phyloP scores from a whole-genome alignment of 371 early-diverging fungal species.

The Mucor irregularis region DNA sequence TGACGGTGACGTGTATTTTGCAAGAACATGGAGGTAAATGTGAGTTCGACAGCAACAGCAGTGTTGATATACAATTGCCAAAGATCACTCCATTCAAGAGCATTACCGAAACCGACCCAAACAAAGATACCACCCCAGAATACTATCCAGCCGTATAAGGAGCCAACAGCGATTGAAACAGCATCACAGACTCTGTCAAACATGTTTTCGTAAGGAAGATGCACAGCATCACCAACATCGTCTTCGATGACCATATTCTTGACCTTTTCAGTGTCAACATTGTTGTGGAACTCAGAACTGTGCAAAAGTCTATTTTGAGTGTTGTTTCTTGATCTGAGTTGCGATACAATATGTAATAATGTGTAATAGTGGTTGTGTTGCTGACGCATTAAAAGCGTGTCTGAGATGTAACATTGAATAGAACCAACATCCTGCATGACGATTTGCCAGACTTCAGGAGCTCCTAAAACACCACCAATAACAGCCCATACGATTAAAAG shows the following conservation, averaged over 20 bases:
- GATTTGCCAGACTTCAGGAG: conserved; percentile 26
- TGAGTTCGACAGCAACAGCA: conserved; percentile 23
- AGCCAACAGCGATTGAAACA: conserved; percentile 15
- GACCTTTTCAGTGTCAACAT: neutral
- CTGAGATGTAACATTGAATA: conserved; percentile 27
- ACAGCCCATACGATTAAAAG: conserved; percentile 18
- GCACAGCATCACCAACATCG: conserved; percentile 11
- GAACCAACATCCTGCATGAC: conserved; percentile 24
- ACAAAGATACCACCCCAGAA: conserved; percentile 18
- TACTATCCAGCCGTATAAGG: conserved; percentile 6
- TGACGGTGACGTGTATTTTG: conserved; percentile 27
- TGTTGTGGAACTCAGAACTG: neutral
- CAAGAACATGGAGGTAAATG: conserved; percentile 23
- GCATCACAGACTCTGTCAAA: conserved; percentile 19
- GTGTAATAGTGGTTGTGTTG: conserved; percentile 14
- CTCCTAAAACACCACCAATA: conserved; percentile 12
- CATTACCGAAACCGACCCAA: conserved; percentile 20
- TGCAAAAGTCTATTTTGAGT: conserved; percentile 7
- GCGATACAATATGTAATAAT: conserved; percentile 12
- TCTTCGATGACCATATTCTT: neutral
- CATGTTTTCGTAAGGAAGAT: conserved; percentile 13
- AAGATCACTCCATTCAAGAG: conserved; percentile 12
- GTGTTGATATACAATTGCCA: conserved; percentile 31
- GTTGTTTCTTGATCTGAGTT: conserved; percentile 10
- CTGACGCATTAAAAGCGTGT: conserved; percentile 29